Conservation (phyloP, 352 stramenopile species). For the Phytopythium montanum region DNA sequence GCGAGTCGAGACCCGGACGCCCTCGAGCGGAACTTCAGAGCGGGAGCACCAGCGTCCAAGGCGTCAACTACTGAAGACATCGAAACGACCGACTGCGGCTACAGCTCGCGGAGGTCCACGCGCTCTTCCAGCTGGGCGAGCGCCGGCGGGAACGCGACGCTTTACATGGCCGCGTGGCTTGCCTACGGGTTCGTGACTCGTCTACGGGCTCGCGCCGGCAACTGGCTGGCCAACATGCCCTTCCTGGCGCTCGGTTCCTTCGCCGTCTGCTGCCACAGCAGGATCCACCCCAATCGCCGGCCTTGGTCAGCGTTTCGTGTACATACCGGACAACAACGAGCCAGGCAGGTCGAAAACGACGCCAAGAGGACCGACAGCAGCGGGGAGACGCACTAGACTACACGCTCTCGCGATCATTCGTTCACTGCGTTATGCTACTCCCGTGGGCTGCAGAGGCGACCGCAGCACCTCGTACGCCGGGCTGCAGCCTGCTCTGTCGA, state of each 20-base stretch:
- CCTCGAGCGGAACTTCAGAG: conserved; percentile 11
- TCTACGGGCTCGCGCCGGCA: too few relatives aligned
- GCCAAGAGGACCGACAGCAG: background rate
- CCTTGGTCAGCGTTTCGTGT: too few relatives aligned
- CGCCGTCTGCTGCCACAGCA: too few relatives aligned
- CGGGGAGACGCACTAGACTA: background rate
- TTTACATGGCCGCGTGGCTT: too few relatives aligned
- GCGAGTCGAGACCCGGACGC: conserved; percentile 20
- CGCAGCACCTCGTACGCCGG: background rate
- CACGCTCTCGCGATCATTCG: background rate
- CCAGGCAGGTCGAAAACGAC: too few relatives aligned
- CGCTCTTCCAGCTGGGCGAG: background rate
- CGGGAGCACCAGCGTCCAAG: background rate
- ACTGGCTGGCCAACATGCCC: too few relatives aligned
- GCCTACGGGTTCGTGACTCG: too few relatives aligned
- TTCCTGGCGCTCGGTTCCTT: too few relatives aligned
- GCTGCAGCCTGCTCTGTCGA: background rate
- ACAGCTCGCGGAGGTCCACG: background rate
- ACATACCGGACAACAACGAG: too few relatives aligned
- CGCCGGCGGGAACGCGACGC: background rate
- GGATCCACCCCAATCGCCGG: too few relatives aligned
- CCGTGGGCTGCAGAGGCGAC: background rate
- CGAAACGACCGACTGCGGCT: background rate
- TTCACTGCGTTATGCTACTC: background rate
- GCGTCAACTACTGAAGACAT: background rate